Evolutionary conservation across 441 rosid genomes (phyloP).

Genomic region (Jatropha multifida): DNA sequence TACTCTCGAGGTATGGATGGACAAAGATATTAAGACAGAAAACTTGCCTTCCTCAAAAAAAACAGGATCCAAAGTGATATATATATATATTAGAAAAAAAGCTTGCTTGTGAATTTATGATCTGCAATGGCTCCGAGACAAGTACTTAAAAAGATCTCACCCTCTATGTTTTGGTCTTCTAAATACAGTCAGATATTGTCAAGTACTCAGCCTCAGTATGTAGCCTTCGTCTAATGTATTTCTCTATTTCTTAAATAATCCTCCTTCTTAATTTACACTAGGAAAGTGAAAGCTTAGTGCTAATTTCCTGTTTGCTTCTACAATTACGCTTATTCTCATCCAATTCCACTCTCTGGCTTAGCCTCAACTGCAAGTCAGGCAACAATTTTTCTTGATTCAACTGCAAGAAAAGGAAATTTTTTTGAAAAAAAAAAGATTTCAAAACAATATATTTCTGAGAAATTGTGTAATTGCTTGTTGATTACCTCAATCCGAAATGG

Average conservation of each 20-base stretch:
- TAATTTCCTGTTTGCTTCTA: constrained; percentile 34
- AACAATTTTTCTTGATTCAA: constrained; percentile 25
- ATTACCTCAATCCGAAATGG: constrained; percentile 34
- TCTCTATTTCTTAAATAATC: not conserved
- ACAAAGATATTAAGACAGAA: too few relatives aligned
- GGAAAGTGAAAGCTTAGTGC: constrained; percentile 56
- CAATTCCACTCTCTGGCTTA: constrained; percentile 34
- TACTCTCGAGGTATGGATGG: too few relatives aligned
- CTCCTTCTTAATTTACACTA: constrained; percentile 7
- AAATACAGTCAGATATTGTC: constrained; percentile 27
- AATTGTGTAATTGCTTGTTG: not conserved
- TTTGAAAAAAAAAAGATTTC: not conserved
- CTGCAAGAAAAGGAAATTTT: constrained; percentile 17
- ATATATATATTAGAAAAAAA: too few relatives aligned
- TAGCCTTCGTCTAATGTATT: not conserved
- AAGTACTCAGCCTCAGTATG: constrained; percentile 39
- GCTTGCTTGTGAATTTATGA: not conserved
- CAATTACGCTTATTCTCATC: constrained; percentile 27
- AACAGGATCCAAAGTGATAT: too few relatives aligned
- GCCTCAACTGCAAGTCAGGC: constrained; percentile 52
- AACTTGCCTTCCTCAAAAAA: too few relatives aligned
- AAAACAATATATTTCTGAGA: not conserved
- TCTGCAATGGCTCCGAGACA: constrained; percentile 24
- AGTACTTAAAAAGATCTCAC: constrained; percentile 45
- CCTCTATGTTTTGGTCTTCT: constrained; percentile 17